Conservation (phyloP, 2,329 filamentous ascomycete species). For the Hypoxylon sp. region DNA sequence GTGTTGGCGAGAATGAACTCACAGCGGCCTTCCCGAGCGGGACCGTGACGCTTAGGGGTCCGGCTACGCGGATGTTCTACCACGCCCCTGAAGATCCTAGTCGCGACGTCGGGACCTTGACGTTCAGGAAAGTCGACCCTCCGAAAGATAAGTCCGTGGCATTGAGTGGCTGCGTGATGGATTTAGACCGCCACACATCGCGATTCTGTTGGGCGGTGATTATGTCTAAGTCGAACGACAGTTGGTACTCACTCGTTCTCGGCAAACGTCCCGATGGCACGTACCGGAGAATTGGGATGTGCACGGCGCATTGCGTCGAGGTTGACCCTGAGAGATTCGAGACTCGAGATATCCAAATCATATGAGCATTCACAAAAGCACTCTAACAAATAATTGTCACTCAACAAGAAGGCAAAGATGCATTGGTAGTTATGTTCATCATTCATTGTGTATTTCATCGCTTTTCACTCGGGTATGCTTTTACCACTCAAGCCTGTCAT, state of each 20-base stretch:
- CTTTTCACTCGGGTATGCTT: slow-evolving; percentile 1
- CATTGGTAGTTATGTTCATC: slow-evolving; percentile 4
- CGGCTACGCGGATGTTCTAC: slow-evolving; percentile 33
- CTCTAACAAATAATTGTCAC: neutral
- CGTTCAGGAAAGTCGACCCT: slow-evolving; percentile 13
- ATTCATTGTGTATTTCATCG: slow-evolving; percentile 17
- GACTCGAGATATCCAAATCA: slow-evolving; percentile 18
- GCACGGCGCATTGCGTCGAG: slow-evolving; percentile 5
- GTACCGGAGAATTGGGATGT: slow-evolving; percentile 29
- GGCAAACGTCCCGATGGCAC: slow-evolving; percentile 17
- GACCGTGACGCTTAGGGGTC: slow-evolving; percentile 29
- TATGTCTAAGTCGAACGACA: slow-evolving; percentile 15
- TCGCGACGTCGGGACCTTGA: slow-evolving; percentile 31
- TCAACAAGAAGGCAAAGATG: neutral
- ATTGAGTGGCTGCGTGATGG: slow-evolving; percentile 32
- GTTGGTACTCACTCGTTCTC: slow-evolving; percentile 27
- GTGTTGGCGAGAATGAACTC: slow-evolving; percentile 21
- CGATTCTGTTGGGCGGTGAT: slow-evolving; percentile 29
- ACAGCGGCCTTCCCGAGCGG: slow-evolving; percentile 18
- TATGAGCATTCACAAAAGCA: slow-evolving; percentile 8
- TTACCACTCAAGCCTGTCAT: slow-evolving; percentile 69
- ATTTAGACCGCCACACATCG: slow-evolving; percentile 29
- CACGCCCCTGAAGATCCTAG: slow-evolving; percentile 16
- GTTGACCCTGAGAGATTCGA: slow-evolving; percentile 20
- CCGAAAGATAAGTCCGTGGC: neutral